Evolutionary conservation across 1,284 basidiomycete species (phyloP).

Genomic region (Ustilago curta): DNA sequence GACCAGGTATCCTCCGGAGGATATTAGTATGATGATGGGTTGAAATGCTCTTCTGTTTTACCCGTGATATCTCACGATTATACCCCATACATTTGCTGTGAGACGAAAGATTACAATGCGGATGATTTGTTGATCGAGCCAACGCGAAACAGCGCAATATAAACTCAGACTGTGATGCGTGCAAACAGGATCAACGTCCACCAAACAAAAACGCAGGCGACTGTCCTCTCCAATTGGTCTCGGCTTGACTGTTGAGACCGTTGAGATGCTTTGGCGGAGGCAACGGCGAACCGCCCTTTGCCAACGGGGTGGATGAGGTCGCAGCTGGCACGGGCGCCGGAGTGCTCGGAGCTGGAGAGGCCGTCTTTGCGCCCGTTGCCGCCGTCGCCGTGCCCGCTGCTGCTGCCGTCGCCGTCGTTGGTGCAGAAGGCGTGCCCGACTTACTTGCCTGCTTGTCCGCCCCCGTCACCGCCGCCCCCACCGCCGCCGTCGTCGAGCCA

Average conservation of each 20-base stretch:
- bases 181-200: constrained; percentile 25
- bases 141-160: not conserved
- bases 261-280: constrained; percentile 46
- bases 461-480: not conserved
- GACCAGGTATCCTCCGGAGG: constrained; percentile 58
- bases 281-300: constrained; percentile 29
- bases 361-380: constrained; percentile 3
- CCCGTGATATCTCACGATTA: not conserved
- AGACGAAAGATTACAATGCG: not conserved
- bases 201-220: constrained; percentile 49
- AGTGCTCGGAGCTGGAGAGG: constrained; percentile 19
- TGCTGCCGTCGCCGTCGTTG: not conserved
- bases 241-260: constrained; percentile 19
- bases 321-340: constrained; percentile 1
- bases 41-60: no score
- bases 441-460: constrained; percentile 18
- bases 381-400: constrained; percentile 3
- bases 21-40: constrained; percentile 63
- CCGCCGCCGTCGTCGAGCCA: not conserved
- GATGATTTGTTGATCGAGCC: not conserved
- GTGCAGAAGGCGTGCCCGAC: constrained; percentile 26
- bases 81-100: not conserved
- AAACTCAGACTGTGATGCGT: not conserved
- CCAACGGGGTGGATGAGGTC: not conserved
- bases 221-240: constrained; percentile 45